A percentile compares a stretch with the other conserved stretches of the same genome.
Conservation (phyloP, 768 basidiomycete genomes). For the Boletales sp. region DNA sequence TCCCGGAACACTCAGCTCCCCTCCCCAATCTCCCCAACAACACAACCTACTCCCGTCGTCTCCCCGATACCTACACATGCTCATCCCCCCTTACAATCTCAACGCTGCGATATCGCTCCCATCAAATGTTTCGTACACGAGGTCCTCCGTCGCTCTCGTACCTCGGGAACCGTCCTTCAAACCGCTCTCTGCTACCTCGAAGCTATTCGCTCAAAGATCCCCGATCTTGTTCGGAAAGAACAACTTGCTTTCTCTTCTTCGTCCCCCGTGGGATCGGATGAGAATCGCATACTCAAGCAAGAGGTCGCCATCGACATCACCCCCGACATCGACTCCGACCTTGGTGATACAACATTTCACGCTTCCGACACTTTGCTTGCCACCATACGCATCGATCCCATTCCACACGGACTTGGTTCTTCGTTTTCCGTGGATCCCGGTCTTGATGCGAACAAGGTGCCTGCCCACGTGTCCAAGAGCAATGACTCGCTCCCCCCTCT, state of each 20-base stretch:
- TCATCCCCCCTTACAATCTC: slow-evolving; percentile 7
- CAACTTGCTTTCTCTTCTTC: slow-evolving; percentile 40
- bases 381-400: slow-evolving; percentile 42
- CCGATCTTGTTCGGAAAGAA: slow-evolving; percentile 56
- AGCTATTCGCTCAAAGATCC: slow-evolving; percentile 69
- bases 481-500: slow-evolving; percentile 30
- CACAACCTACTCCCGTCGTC: slow-evolving; percentile 31
- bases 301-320: slow-evolving; percentile 43
- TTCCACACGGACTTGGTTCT: slow-evolving; percentile 13
- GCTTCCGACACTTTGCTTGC: slow-evolving; percentile 32
- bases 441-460: slow-evolving; percentile 8
- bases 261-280: slow-evolving; percentile 39
- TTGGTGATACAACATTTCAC: slow-evolving; percentile 13
- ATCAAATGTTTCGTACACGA: slow-evolving; percentile 84
- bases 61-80: slow-evolving; percentile 28
- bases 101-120: slow-evolving; percentile 44
- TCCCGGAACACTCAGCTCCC: slow-evolving; percentile 44
- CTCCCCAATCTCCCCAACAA: slow-evolving; percentile 51
- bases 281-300: slow-evolving; percentile 40
- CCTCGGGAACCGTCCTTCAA: slow-evolving; percentile 79
- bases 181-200: slow-evolving; percentile 87
- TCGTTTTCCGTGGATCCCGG: slow-evolving; percentile 17
- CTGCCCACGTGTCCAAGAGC: slow-evolving; percentile 9
- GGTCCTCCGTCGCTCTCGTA: slow-evolving; percentile 81
- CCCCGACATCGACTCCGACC: slow-evolving; percentile 38